phyloP scores from a whole-genome alignment of 257 asterid genomes.

The Solanum pinnatisectum region DNA sequence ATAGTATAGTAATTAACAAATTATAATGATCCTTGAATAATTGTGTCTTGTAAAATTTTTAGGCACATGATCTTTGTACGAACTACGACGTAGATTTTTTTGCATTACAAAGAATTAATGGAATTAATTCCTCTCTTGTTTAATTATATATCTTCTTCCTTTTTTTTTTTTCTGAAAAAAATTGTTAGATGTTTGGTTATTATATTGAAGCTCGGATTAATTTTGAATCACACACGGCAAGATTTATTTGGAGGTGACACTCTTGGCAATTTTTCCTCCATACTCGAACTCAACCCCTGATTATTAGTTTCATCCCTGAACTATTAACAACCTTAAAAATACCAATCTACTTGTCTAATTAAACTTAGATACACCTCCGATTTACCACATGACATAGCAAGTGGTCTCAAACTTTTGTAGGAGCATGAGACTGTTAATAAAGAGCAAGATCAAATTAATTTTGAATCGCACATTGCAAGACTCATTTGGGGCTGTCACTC shows the following conservation, averaged over 20 bases:
- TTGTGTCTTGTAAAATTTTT: neutral
- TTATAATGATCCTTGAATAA: neutral
- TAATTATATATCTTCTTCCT: too few species aligned
- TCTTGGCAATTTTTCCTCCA: too few species aligned
- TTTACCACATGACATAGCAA: too few species aligned
- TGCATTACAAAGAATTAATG: neutral
- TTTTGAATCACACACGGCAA: fast-evolving
- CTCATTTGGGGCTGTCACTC: too few species aligned
- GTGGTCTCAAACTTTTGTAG: neutral
- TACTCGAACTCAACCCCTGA: neutral
- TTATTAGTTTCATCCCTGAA: fast-evolving
- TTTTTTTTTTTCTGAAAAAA: too few species aligned
- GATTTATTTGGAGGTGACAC: neutral
- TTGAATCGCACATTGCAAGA: neutral
- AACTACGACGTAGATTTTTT: neutral
- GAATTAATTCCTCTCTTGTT: neutral
- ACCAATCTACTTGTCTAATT: too few species aligned
- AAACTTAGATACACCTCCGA: fast-evolving
- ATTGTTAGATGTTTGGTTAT: neutral
- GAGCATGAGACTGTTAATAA: too few species aligned
- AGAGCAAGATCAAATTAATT: too few species aligned
- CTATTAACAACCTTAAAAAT: neutral
- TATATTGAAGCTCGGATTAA: too few species aligned
- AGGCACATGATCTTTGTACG: neutral
- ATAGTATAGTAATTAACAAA: too few species aligned